These are phyloP conservation scores for Eruca vesicaria DNA, from an alignment of 441 rosid genomes.

Conservation along the genomic window DNA sequence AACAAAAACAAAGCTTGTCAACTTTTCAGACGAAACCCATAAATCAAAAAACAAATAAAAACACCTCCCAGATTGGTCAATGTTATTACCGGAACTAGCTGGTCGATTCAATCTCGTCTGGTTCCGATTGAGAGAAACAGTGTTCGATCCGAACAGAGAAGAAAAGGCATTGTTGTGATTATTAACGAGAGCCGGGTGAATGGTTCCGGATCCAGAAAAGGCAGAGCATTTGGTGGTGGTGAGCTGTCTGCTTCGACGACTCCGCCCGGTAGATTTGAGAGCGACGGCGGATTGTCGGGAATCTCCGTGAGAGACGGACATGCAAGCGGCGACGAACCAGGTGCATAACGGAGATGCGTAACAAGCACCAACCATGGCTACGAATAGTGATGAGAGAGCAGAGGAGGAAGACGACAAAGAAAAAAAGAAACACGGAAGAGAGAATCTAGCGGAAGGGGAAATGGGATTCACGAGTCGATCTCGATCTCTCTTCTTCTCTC, in stretches of 20 bases:
- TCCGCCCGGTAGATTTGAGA: conserved; percentile 38
- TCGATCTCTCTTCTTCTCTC: conserved; percentile 23
- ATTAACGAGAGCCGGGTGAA: too few species aligned
- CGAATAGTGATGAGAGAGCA: conserved; percentile 4
- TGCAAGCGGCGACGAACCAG: conserved; percentile 95
- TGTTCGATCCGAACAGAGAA: conserved; percentile 58
- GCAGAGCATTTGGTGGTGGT: conserved; percentile 35
- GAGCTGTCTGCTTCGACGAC: conserved; percentile 49
- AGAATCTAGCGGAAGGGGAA: conserved; percentile 33
- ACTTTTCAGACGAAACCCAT: neutral
- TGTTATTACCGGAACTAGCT: conserved; percentile 52
- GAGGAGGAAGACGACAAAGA: conserved; percentile 27
- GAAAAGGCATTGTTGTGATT: conserved; percentile 36
- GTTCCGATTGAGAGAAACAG: conserved; percentile 44
- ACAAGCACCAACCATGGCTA: conserved; percentile 44
- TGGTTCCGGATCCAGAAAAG: conserved; percentile 51
- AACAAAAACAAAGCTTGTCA: conserved; percentile 7
- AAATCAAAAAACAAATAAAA: neutral
- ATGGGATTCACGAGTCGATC: conserved; percentile 33
- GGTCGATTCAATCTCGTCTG: conserved; percentile 50
- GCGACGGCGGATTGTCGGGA: conserved; percentile 33
- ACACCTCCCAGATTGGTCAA: neutral
- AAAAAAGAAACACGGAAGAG: conserved; percentile 5
- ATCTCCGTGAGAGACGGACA: conserved; percentile 64
- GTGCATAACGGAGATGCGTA: conserved; percentile 83